Conservation (phyloP, 139 green algal genomes). For the Tetratostichococcus sp. region DNA sequence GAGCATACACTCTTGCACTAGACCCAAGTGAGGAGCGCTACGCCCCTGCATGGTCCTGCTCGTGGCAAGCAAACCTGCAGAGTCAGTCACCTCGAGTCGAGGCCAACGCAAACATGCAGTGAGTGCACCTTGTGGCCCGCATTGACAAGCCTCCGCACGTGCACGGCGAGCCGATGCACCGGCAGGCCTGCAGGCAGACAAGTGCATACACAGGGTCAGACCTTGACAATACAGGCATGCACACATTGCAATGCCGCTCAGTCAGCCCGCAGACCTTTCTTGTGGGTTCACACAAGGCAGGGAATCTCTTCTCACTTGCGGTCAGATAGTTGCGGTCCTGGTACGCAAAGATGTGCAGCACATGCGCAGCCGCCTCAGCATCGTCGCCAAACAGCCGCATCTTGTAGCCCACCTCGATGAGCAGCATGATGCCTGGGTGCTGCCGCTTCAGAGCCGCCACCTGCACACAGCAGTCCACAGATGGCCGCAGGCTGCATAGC, state of each 20-base stretch:
- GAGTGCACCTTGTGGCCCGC: constrained; percentile 74
- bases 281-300: too few relatives aligned
- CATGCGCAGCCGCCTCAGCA: constrained; percentile 57
- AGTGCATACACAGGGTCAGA: too few relatives aligned
- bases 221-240: too few relatives aligned
- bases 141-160: constrained; percentile 77
- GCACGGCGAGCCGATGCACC: constrained; percentile 70
- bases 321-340: constrained; percentile 77
- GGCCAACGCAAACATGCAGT: neutral
- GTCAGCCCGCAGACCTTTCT: too few relatives aligned
- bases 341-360: constrained; percentile 58
- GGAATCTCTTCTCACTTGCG: constrained; percentile 16
- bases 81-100: neutral
- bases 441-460: constrained; percentile 35
- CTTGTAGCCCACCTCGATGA: constrained; percentile 84
- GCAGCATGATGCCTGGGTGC: constrained; percentile 67
- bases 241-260: too few relatives aligned
- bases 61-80: too few relatives aligned
- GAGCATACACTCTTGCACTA: too few relatives aligned
- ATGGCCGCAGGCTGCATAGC: too few relatives aligned
- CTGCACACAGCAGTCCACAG: too few relatives aligned
- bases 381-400: constrained; percentile 85
- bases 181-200: constrained; percentile 44
- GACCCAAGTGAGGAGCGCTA: too few relatives aligned
- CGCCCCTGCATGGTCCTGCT: neutral